These are phyloP conservation scores for Rhodotorula diobovata DNA, from an alignment of 768 basidiomycete genomes.

Conservation along the genomic window DNA sequence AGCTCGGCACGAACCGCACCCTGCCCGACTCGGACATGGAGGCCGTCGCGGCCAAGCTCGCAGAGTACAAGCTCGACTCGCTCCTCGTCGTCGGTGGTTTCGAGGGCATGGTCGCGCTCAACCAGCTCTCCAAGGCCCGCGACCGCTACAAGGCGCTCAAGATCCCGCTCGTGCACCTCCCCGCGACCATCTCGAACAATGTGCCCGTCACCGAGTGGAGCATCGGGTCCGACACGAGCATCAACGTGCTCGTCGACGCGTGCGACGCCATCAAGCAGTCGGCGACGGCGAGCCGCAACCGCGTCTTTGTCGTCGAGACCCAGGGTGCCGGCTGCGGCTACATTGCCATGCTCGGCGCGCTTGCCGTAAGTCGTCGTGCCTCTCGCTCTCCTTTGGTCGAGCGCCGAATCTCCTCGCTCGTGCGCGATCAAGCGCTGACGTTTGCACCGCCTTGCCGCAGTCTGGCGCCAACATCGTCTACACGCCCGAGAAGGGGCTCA, in stretches of 20 bases:
- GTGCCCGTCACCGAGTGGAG: conserved; percentile 96
- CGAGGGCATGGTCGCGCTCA: conserved; percentile 79
- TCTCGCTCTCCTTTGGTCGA: not conserved
- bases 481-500: conserved; percentile 85
- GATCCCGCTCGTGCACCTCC: conserved; percentile 91
- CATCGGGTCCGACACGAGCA: conserved; percentile 90
- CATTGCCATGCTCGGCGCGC: conserved; percentile 87
- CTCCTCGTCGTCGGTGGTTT: conserved; percentile 92
- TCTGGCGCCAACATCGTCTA: conserved; percentile 89
- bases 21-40: conserved; percentile 83
- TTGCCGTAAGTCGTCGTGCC: conserved; percentile 81
- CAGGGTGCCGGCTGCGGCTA: conserved; percentile 97
- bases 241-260: conserved; percentile 94
- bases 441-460: no score
- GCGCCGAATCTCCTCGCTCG: no score
- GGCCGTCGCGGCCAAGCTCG: conserved; percentile 82
- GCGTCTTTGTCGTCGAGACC: conserved; percentile 96
- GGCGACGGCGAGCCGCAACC: conserved; percentile 87
- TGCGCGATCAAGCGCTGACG: no score
- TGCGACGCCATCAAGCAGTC: conserved; percentile 99
- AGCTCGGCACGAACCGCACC: conserved; percentile 91
- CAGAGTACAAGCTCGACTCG: conserved; percentile 70
- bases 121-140: conserved; percentile 72
- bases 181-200: conserved; percentile 89
- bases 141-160: conserved; percentile 80